Conservation (phyloP, 2,329 filamentous ascomycete species). For the Raffaelea ambrosiae region DNA sequence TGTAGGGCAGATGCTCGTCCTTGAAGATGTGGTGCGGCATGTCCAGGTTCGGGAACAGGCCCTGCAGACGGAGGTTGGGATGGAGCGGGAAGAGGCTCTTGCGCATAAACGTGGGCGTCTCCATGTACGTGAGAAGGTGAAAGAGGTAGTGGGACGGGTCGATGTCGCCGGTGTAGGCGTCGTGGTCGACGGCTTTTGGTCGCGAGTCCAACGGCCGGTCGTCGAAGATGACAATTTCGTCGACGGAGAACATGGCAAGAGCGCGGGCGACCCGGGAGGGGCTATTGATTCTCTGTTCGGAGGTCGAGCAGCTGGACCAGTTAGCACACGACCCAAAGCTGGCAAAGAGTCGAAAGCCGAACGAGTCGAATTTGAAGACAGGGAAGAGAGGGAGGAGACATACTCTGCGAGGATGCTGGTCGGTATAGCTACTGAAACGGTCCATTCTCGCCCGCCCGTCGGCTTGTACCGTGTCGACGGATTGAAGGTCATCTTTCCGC, state of each 20-base stretch:
- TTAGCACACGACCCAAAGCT: slow-evolving; percentile 1
- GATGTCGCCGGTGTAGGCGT: slow-evolving; percentile 57
- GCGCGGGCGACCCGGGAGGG: slow-evolving; percentile 73
- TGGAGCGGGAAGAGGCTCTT: slow-evolving; percentile 69
- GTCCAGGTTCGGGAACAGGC: slow-evolving; percentile 67
- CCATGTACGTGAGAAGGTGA: slow-evolving; percentile 72
- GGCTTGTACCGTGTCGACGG: slow-evolving; percentile 63
- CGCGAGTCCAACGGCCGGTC: slow-evolving; percentile 47
- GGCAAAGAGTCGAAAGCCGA: background rate
- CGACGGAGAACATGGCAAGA: slow-evolving; percentile 72
- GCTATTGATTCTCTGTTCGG: slow-evolving; percentile 66
- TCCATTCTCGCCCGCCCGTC: slow-evolving; percentile 57
- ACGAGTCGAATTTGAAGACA: background rate
- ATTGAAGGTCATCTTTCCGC: slow-evolving; percentile 43
- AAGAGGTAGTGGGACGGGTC: slow-evolving; percentile 74
- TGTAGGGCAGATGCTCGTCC: slow-evolving; percentile 70
- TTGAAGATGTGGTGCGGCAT: slow-evolving; percentile 76
- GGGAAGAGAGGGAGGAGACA: slow-evolving; percentile 14
- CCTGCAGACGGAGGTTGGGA: slow-evolving; percentile 66
- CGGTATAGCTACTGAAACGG: slow-evolving; percentile 68
- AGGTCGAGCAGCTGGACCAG: slow-evolving; percentile 57
- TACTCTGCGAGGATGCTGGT: slow-evolving; percentile 72
- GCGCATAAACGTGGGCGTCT: slow-evolving; percentile 76
- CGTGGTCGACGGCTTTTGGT: slow-evolving; percentile 37
- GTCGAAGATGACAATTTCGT: slow-evolving; percentile 77